Evolutionary conservation across 2,329 filamentous ascomycete genomes (phyloP), one percentile per base, ranked within the genome.

Genomic region (Trichoderma sp.): DNA sequence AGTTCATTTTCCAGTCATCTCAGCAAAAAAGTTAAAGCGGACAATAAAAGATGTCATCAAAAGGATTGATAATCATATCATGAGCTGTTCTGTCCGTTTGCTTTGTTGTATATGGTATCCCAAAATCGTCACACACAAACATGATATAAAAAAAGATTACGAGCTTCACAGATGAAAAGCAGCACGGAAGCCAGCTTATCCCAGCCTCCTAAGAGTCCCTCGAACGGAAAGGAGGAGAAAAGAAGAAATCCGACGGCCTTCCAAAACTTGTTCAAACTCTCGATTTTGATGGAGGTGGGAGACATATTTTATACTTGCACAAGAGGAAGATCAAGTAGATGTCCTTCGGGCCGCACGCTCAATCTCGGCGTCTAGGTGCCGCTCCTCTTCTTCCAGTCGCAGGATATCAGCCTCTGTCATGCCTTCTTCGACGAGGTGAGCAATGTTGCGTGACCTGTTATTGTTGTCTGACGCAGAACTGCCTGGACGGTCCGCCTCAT

Each of bases 331-430:
- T 53, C 20, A 61, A 7, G 28, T 30, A 2, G 53, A 61, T 7
- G 36, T 43, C 12, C 65, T 53, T 13, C 71, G 77, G 53, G 75
- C 82, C 4, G 82, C 83, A 68, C 83, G 82, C 77, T 86, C 85
- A 75, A 90, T 89, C 34, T 86, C 88, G 15, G 82, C 85, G 70
- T 90, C 88, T 43, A 90, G 80, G 73, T 86, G 83, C 72, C 85
- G 78, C 79, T 90, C 88, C 76, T 90, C 88, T 73, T 88, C 87
- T 75, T 88, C 87, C 55, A 90, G 74, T 73, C 85, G 78, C 66
- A 84, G 81, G 62, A 89, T 87, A 76, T 90, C 86, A 0, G 86
- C 87, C 9, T 82, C 81, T 62, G 87, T 88, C 87, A 90, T 90
- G 64, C 86, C 85, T n/a, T 88, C 87, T 75, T 90, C 87, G 5